Base-by-base conservation (phyloP, 768 basidiomycete genomes). In the Galerina marginata region DNA sequence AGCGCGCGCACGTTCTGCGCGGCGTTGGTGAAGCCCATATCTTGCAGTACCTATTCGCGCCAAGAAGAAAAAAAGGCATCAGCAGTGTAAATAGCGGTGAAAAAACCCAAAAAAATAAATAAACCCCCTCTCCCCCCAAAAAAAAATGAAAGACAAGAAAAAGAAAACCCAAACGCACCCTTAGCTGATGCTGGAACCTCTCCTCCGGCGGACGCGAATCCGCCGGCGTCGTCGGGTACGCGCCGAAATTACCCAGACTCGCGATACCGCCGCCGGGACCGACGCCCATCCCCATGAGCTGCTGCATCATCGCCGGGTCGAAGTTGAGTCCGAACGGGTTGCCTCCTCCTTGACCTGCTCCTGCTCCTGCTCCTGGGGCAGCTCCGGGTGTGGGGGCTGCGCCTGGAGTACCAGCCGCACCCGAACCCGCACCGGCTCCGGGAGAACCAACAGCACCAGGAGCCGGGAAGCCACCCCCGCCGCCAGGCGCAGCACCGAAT, bases 21-120 rank as follows among this genome's bases (percentile, higher is more conserved):
- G 7, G 94, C 94, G 58, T 96, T 95, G 53, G 83, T 86, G 74
- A 99, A 93, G 1, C 94, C 96, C 96, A 99, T 98, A 60, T 91
- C 92, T 71, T 93, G 90, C 69, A 99, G 74, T 89, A 96, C 94
- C 91, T 94, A 65, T 4, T 33, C 29, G 29, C 29, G 54, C 6
- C 26, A 42, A 50, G 36, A 46, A 43, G 60, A 49, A 54, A 46
- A 39, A n/a, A 39, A 36, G 42, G 4, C 11, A 9, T n/a, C 16
- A 54, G 40, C 42, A 51, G 12, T 10, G 4, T 15, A 5, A 14
- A n/a, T 3, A 44, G 11, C 10, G 4, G 3, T 25, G 6, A 26
- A 0, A 25, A 37, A 2, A 33, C 52, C 9, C 20, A 26, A 20
- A 1, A 20, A 20, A 2, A 20, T 20, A 20, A 20, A 20, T 20